Base-by-base conservation (phyloP, 345 rosid species). In the Salix koriyanagi region DNA sequence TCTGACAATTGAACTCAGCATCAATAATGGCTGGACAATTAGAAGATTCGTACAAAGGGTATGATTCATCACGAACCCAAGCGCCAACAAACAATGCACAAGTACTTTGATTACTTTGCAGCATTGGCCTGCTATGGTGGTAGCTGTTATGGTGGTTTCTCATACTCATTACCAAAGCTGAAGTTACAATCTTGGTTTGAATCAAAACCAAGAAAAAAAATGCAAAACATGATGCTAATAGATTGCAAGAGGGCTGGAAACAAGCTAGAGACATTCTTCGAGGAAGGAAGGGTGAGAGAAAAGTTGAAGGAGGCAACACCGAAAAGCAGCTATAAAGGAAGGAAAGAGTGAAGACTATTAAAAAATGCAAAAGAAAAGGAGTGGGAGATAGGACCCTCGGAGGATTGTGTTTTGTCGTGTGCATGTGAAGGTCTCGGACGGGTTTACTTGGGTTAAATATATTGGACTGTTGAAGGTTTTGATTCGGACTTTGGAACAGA, bases 21-120 rank as follows among this genome's bases (percentile, higher is more conserved):
- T 91, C 97, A 61, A 96, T 90, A 83, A 86, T 44, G 36, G 94
- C 1, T 58, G 64, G 91, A 77, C 89, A 87, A 30, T 85, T 69
- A 46, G 86, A 67, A 26, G 86, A 83, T 23, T 84, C 69, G 87
- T 95, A 95, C 74, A 89, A 73, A 0, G 99, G 99, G 79, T 91
- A 92, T 7, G 88, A 60, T 41, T 89, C 92, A 73, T 92, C 97
- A 5, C 85, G 83, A 28, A 94, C 90, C 98, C 98, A 94, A 61
- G 83, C 75, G 19, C 97, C 97, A 1, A 73, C 65, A 74, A 89
- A 92, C 79, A 92, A 67, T 44, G 89, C 84, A 32, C 97, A 92
- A 3, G 79, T 75, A 73, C 84, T 87, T 9, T 78, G 90, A 85
- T 92, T 92, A 61, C 85, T 85, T 68, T 81, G 91, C 34, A 89